Conservation (phyloP, 140 eudicot species). For the Cichorium intybus region DNA sequence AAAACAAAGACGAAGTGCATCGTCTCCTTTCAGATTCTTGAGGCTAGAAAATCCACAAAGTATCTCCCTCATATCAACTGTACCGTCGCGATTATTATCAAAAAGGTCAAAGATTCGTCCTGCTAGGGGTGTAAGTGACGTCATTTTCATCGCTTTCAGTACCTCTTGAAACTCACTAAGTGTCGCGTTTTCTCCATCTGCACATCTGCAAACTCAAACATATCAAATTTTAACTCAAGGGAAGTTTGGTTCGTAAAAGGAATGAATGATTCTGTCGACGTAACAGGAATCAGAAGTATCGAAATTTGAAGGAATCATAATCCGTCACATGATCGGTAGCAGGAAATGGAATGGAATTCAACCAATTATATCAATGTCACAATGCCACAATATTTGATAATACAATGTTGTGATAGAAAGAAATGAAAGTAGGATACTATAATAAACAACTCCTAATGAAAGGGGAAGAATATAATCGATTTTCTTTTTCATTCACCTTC, state of each 20-base stretch:
- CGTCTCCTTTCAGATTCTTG: slow-evolving; percentile 72
- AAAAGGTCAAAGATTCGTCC: slow-evolving; percentile 74
- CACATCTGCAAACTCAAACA: slow-evolving; percentile 54
- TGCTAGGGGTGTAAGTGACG: slow-evolving; percentile 63
- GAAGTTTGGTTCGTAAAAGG: background rate
- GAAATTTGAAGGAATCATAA: background rate
- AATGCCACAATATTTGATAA: no score
- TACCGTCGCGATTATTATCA: slow-evolving; percentile 80
- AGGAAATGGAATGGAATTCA: background rate
- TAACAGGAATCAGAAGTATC: background rate
- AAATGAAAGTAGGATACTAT: background rate
- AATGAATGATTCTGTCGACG: background rate
- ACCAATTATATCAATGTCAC: background rate
- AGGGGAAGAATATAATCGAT: background rate
- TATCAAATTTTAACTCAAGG: background rate
- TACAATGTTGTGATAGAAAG: background rate
- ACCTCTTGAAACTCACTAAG: slow-evolving; percentile 63
- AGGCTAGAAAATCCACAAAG: slow-evolving; percentile 79
- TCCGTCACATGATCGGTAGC: background rate
- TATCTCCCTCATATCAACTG: slow-evolving; percentile 90
- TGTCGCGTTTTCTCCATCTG: slow-evolving; percentile 73
- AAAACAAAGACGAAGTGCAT: slow-evolving; percentile 82
- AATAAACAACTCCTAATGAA: background rate
- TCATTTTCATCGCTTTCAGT: slow-evolving; percentile 75
- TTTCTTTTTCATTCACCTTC: background rate